Evolutionary conservation across 2,329 filamentous ascomycete species (phyloP).

Genomic region (Colletotrichum phormii): DNA sequence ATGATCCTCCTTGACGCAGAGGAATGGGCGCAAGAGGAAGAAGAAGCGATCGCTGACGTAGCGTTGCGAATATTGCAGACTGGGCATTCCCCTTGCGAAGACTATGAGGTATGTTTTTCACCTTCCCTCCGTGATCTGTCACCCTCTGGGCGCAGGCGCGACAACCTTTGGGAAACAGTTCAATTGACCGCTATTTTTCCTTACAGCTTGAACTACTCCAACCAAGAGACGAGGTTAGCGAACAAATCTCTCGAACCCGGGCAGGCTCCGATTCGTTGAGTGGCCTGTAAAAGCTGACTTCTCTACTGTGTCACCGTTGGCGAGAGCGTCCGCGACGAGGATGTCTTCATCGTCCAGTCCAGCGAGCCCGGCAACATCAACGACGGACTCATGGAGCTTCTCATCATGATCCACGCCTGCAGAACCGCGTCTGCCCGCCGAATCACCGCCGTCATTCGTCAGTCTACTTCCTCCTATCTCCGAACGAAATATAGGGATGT

Average conservation of each 20-base stretch:
- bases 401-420: conserved; percentile 94
- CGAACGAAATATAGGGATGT: background rate
- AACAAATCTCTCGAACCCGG: conserved; percentile 5
- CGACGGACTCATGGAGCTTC: conserved; percentile 90
- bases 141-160: conserved; percentile 58
- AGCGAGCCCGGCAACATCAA: conserved; percentile 92
- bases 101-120: conserved; percentile 32
- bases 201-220: conserved; percentile 75
- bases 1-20: background rate
- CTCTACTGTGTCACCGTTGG: conserved; percentile 79
- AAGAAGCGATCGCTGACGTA: conserved; percentile 2
- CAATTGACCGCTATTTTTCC: conserved; percentile 41
- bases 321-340: conserved; percentile 88
- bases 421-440: conserved; percentile 71
- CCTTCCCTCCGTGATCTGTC: background rate
- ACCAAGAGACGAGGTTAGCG: conserved; percentile 70
- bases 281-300: conserved; percentile 27
- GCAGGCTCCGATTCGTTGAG: conserved; percentile 1
- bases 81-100: conserved; percentile 35
- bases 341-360: conserved; percentile 86
- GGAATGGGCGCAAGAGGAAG: too few species aligned
- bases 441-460: conserved; percentile 81
- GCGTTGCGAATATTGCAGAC: conserved; percentile 6
- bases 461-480: background rate
- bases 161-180: conserved; percentile 75